A percentile compares a stretch with the other conserved stretches of the same genome.
Evolutionary conservation across 2,329 filamentous ascomycete genomes (phyloP).

Genomic region (Neopestalotiopsis rosae): DNA sequence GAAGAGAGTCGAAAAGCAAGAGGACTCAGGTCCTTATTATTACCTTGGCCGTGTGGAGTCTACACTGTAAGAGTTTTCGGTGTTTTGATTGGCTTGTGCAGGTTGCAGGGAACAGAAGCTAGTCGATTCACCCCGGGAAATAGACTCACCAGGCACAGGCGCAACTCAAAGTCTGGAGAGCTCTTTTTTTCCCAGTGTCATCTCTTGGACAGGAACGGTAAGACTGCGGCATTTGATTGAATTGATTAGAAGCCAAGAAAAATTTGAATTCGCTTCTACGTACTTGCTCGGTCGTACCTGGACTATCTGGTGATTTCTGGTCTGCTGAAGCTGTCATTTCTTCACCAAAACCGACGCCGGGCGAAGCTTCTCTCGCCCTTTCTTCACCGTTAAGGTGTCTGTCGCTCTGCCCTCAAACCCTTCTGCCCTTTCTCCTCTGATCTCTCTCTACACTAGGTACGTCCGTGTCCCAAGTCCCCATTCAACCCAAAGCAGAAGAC

Average conservation of each 20-base stretch:
- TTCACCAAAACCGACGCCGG: background rate
- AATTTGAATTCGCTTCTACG: background rate
- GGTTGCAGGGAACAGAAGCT: slow-evolving; percentile 2
- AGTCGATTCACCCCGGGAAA: slow-evolving; percentile 8
- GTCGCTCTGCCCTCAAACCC: background rate
- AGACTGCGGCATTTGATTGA: slow-evolving; percentile 1
- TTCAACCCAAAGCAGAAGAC: background rate
- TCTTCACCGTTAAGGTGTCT: background rate
- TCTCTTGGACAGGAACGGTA: background rate
- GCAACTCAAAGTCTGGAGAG: slow-evolving; percentile 5
- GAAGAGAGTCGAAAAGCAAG: slow-evolving; percentile 4
- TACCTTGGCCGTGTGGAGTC: slow-evolving; percentile 18
- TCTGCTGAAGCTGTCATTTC: background rate
- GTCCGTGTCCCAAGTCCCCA: background rate
- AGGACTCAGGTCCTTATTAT: slow-evolving; percentile 1
- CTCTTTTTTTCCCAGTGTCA: background rate
- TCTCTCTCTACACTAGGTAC: background rate
- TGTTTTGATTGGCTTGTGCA: slow-evolving; percentile 4
- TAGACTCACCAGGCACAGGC: slow-evolving; percentile 10
- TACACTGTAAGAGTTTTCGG: slow-evolving; percentile 14
- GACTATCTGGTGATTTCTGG: background rate
- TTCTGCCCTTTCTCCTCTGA: background rate
- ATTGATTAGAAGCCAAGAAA: slow-evolving; percentile 1
- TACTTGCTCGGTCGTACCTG: background rate
- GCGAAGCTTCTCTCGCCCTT: background rate